phyloP scores from a whole-genome alignment of 1,284 basidiomycete species.

The Vanrija sp. region DNA sequence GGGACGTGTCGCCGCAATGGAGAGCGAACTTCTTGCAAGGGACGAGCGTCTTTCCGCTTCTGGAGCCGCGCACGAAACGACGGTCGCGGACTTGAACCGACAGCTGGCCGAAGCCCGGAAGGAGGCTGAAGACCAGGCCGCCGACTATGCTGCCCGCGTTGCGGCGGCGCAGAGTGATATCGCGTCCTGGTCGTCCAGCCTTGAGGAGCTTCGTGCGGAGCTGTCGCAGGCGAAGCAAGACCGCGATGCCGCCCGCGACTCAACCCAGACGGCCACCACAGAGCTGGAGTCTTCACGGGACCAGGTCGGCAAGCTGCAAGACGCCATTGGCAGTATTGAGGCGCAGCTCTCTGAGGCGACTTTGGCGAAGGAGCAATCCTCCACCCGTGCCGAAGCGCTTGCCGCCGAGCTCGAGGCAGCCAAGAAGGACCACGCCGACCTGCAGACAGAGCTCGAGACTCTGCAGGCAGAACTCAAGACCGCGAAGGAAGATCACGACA shows the following conservation, averaged over 20 bases:
- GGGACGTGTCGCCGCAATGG: conserved; percentile 32
- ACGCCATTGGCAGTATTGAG: background rate
- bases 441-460: background rate
- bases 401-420: background rate
- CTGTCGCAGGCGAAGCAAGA: no score
- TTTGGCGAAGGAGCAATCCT: background rate
- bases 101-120: no score
- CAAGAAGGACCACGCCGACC: background rate
- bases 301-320: background rate
- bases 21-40: no score
- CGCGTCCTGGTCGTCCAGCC: no score
- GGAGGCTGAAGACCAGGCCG: background rate
- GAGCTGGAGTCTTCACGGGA: conserved; percentile 1
- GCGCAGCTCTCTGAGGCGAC: background rate
- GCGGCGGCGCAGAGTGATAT: background rate
- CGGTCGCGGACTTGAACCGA: no score
- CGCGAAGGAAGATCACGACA: background rate
- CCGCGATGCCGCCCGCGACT: no score
- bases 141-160: background rate
- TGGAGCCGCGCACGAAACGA: no score
- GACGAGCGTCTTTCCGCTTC: no score
- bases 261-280: no score
- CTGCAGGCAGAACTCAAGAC: no score
- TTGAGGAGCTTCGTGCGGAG: no score
- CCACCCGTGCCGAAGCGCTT: background rate